Base-by-base conservation (phyloP, 768 basidiomycete genomes). In the Pisolithus sp. region DNA sequence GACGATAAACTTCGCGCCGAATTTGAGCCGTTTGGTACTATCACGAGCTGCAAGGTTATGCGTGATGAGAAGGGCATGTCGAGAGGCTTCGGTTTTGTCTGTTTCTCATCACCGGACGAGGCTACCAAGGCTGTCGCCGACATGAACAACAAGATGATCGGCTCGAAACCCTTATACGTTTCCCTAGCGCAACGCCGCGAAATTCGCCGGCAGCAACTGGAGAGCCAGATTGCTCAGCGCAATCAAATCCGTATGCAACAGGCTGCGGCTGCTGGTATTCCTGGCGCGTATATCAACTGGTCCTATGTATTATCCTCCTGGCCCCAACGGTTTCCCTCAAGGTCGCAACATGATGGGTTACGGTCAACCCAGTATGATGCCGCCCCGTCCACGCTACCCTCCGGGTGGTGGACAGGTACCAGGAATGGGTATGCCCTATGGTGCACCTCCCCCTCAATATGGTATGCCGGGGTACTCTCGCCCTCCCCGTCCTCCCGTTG, bases 71-170 rank as follows among this genome's bases (percentile, higher is more conserved):
- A 91, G 72, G 81, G 80, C 53, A 83, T 78, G 48, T 96, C 93
- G 9, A 93, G 93, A 69, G 93, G 95, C 59, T 99, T 99, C 65
- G 96, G 96, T 58, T 99, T 99, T 68, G 96, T 99, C 61, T 99
- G 96, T 73, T 99, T 93, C 79, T 92, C 93, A 34, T 87, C 93
- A 49, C 93, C 96, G 45, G 96, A 99, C 59, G 96, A 99, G 74
- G 94, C 96, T 21, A 97, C 93, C 65, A 98, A 98, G 77, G 96
- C 96, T 55, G 93, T 98, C 54, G 90, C 93, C 50, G 96, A 99
- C 77, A 96, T 99, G 93, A 99, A 99, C 81, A 97, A 96, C 82
- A 95, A 95, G 77, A 98, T 98, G 86, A 91, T 98, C 64, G 95
- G 95, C 56, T 82, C 86, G 59, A 99, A 99, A 76, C 96, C 96